Base-by-base conservation (phyloP, 352 stramenopile species). In the Paralagenidium karlingii region DNA sequence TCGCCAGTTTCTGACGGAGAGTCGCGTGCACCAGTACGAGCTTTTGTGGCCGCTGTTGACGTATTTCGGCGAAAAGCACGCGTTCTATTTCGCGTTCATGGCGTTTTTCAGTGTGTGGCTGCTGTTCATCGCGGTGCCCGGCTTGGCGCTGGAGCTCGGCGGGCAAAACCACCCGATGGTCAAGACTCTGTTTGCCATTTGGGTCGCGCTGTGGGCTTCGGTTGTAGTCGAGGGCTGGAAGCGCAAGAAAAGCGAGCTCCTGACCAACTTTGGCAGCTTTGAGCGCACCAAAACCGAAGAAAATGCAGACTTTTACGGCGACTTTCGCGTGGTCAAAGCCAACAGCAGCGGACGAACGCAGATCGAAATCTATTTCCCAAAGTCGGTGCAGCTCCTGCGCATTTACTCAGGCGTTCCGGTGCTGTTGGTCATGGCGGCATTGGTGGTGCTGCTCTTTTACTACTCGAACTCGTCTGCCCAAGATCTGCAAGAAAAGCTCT, bases 161-260 rank as follows among this genome's bases (percentile, higher is more conserved):
- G n/a, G n/a, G 42, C n/a, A n/a, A n/a, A n/a, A n/a, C n/a, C n/a
- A n/a, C n/a, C n/a, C n/a, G n/a, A n/a, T n/a, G n/a, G n/a, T n/a
- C n/a, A n/a, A n/a, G n/a, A n/a, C n/a, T n/a, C 38, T 82, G 3
- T 80, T 83, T 28, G 65, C 65, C 0, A 55, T 94, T 26, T 59
- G 90, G 16, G 78, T 95, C 19, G 73, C 64, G 27, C 65, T 95
- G 38, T 94, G 80, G 82, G 74, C 73, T 3, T 87, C 85, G 30
- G 43, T 90, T 3, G 47, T 96, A 38, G 64, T 95, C 6, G 82
- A 95, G 56, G 71, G 68, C 12, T 95, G 83, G 83, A 94, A 94
- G 47, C 82, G 81, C 28, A 91, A 96, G 47, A 59, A 80, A 27
- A 76, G 67, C 22, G 65, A 81, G 46, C 76, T 93, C 33, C 63